These are phyloP conservation scores for Hortiboletus campestris DNA, from an alignment of 768 basidiomycete genomes.

Conservation along the genomic window DNA sequence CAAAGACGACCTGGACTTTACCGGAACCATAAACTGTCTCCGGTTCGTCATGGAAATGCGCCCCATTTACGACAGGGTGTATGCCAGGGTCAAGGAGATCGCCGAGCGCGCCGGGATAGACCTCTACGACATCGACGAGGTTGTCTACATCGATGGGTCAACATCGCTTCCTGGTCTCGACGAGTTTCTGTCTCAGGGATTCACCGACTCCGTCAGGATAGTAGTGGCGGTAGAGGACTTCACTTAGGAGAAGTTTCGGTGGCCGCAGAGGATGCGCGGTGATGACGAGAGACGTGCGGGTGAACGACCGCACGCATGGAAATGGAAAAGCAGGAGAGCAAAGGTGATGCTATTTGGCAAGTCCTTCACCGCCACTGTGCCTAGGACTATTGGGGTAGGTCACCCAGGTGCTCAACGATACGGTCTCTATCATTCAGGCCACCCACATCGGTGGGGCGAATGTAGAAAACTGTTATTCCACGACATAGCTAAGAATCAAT, in stretches of 20 bases:
- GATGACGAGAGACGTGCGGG: constrained; percentile 44
- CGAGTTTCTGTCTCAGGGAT: constrained; percentile 51
- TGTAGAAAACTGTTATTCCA: no score
- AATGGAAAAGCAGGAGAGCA: constrained; percentile 30
- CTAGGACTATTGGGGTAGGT: no score
- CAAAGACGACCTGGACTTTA: constrained; percentile 91
- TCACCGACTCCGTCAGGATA: constrained; percentile 53
- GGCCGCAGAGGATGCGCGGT: constrained; percentile 52
- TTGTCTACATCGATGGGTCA: constrained; percentile 78
- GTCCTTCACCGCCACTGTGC: no score
- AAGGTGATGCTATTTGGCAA: no score
- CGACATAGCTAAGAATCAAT: no score
- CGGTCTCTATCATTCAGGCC: no score
- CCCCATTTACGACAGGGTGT: constrained; percentile 58
- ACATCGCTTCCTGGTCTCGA: constrained; percentile 74
- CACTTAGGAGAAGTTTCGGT: constrained; percentile 43
- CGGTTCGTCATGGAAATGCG: constrained; percentile 61
- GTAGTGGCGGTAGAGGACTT: constrained; percentile 38
- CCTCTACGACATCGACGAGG: constrained; percentile 68
- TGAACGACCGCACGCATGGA: constrained; percentile 41
- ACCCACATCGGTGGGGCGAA: no score
- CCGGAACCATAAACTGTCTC: constrained; percentile 60
- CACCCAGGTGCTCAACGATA: no score
- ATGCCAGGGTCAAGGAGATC: constrained; percentile 50
- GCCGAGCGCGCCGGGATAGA: constrained; percentile 53